phyloP scores from a whole-genome alignment of 768 basidiomycete genomes.

The Coprinopsis cinerea region DNA sequence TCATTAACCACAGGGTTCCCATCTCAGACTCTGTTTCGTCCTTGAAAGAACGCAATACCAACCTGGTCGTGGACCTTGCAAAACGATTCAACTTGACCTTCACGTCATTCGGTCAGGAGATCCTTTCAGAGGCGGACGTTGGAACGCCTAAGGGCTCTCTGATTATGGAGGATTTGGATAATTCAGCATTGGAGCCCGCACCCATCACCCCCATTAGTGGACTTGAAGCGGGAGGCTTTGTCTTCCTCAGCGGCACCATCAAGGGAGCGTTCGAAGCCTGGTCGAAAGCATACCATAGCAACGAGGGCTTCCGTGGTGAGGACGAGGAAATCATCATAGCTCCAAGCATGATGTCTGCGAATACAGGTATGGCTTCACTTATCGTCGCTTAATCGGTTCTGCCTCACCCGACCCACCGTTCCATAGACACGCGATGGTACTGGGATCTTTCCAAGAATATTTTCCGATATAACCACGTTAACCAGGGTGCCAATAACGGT shows the following conservation, averaged over 20 bases:
- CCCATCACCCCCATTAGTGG: slow-evolving; percentile 49
- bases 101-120: slow-evolving; percentile 44
- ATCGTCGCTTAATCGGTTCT: not conserved
- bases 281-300: slow-evolving; percentile 24
- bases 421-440: slow-evolving; percentile 54
- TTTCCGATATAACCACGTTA: slow-evolving; percentile 67
- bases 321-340: slow-evolving; percentile 30
- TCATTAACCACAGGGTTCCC: slow-evolving; percentile 70
- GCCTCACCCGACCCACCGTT: slow-evolving; percentile 15
- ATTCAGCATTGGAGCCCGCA: slow-evolving; percentile 55
- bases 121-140: slow-evolving; percentile 25
- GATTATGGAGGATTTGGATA: slow-evolving; percentile 44
- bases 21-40: slow-evolving; percentile 46
- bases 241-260: slow-evolving; percentile 57
- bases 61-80: slow-evolving; percentile 42
- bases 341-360: slow-evolving; percentile 55
- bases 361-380: slow-evolving; percentile 36
- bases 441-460: slow-evolving; percentile 57
- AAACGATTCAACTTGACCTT: slow-evolving; percentile 51
- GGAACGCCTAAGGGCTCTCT: slow-evolving; percentile 38
- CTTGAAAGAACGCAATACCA: slow-evolving; percentile 37
- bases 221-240: slow-evolving; percentile 38
- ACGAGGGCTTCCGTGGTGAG: not conserved
- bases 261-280: slow-evolving; percentile 54
- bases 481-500: slow-evolving; percentile 28